Percentiles rank a stretch among this genome's conserved stretches.
These are phyloP conservation scores for Psidium guajava DNA, from an alignment of 345 rosid genomes.

Conservation along the genomic window DNA sequence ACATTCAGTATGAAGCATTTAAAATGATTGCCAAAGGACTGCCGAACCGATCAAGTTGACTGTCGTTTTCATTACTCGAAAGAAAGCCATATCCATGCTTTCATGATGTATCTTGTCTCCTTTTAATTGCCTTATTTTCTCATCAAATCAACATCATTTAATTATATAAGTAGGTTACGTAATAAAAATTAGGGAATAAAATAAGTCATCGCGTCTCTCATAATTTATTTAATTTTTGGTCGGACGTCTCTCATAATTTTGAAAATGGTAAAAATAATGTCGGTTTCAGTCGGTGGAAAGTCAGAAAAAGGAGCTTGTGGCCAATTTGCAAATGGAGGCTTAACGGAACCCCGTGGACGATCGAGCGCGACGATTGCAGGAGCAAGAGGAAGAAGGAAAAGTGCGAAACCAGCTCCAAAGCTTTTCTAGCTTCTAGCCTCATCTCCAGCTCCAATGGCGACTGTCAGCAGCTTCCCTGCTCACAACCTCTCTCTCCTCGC, in stretches of 20 bases:
- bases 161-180: neutral
- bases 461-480: conserved; percentile 9
- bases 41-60: neutral
- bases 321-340: neutral
- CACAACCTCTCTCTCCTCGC: conserved; percentile 1
- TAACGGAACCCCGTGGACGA: neutral
- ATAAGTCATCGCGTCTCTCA: neutral
- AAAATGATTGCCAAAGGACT: neutral
- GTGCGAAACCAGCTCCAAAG: neutral
- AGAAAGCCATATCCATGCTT: neutral
- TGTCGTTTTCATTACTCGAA: neutral
- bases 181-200: neutral
- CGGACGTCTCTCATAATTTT: no score
- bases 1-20: neutral
- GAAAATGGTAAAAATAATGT: neutral
- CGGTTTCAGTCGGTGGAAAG: neutral
- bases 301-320: conserved; percentile 4
- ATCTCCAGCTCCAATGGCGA: conserved; percentile 16
- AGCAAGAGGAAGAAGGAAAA: neutral
- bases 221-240: neutral
- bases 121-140: neutral
- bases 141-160: neutral
- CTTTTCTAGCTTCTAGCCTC: neutral
- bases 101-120: accelerated
- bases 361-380: neutral